Base-by-base conservation (phyloP, 306 rosid genomes). In the Ochetophila trinervis region DNA sequence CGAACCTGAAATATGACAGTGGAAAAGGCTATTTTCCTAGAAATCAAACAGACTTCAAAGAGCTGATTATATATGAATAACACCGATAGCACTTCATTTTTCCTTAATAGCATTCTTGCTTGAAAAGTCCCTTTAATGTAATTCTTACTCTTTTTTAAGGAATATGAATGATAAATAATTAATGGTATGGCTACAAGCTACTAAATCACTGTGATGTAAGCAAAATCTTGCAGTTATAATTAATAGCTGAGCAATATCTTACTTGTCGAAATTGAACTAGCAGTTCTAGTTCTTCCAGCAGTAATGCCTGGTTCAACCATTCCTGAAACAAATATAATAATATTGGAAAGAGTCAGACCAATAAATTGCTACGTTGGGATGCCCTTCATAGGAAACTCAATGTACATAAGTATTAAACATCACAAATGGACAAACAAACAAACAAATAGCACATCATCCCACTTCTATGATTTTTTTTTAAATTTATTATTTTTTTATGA, bases 271-370 rank as follows among this genome's bases (percentile, higher is more conserved):
- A 66, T 69, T 71, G 79, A 79, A 78, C 54, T 63, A 69, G 58
- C 76, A 75, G 74, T 77, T 59, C 75, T 81, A 71, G 60, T 45
- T 74, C n/a, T n/a, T n/a, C n/a, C n/a, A n/a, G n/a, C n/a, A n/a
- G n/a, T n/a, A n/a, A n/a, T n/a, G n/a, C n/a, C 79, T 36, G 86
- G 71, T 83, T 80, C 89, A 70, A 71, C 75, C 8, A 69, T 77
- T 76, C 83, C 98, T 92, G 96, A 68, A 66, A 80, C 71, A 55
- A 64, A 71, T 20, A 73, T 67, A 56, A 40, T 65, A 57, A 36
- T 10, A 21, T n/a, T 34, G 27, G 68, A 72, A 56, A 58, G 65
- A 72, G 69, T 67, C 49, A 69, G 40, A 69, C 30, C 70, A 66
- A 77, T 56, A 52, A 61, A 60, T 65, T 60, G n/a, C 17, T n/a